A percentile compares a stretch with the other conserved stretches of the same genome.
phyloP scores from a whole-genome alignment of 2,329 filamentous ascomycete species.

The Fusarium sp. region DNA sequence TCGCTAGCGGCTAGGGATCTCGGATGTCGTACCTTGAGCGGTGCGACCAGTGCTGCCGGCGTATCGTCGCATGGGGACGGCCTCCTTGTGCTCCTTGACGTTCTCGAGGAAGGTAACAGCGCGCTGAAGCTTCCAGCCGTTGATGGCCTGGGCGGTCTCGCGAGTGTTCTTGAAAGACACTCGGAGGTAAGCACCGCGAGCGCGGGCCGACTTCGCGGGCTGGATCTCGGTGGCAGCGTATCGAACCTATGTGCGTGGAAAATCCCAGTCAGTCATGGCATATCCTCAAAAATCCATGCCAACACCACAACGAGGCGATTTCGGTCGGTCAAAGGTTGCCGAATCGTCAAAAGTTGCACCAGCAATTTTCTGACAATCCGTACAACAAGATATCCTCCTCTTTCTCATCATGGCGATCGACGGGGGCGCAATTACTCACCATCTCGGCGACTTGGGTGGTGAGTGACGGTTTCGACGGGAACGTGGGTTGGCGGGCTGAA shows the following conservation, averaged over 20 bases:
- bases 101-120: slow-evolving; percentile 98
- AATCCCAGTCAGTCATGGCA: slow-evolving; percentile 44
- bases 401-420: slow-evolving; percentile 39
- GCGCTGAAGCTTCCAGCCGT: slow-evolving; percentile 97
- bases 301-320: slow-evolving; percentile 13
- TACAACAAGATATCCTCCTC: slow-evolving; percentile 37
- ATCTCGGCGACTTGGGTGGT: slow-evolving; percentile 67
- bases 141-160: slow-evolving; percentile 99
- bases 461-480: slow-evolving; percentile 65
- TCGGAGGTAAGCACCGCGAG: slow-evolving; percentile 98
- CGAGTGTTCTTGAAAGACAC: slow-evolving; percentile 99
- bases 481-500: slow-evolving; percentile 62
- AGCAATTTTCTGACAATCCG: slow-evolving; percentile 28
- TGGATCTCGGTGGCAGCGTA: slow-evolving; percentile 94
- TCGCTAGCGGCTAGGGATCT: slow-evolving; percentile 12
- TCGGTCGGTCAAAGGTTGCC: slow-evolving; percentile 5
- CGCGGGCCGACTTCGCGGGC: slow-evolving; percentile 93
- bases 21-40: slow-evolving; percentile 87
- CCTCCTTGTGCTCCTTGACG: slow-evolving; percentile 96
- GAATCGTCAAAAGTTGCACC: slow-evolving; percentile 26
- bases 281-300: slow-evolving; percentile 16
- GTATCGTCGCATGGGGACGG: slow-evolving; percentile 97
- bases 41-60: slow-evolving; percentile 94
- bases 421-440: slow-evolving; percentile 59
- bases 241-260: slow-evolving; percentile 74